Percentiles rank a stretch among this genome's conserved stretches.
Evolutionary conservation across 2,329 filamentous ascomycete genomes (phyloP).

Genomic region (Pezicula neosporulosa): DNA sequence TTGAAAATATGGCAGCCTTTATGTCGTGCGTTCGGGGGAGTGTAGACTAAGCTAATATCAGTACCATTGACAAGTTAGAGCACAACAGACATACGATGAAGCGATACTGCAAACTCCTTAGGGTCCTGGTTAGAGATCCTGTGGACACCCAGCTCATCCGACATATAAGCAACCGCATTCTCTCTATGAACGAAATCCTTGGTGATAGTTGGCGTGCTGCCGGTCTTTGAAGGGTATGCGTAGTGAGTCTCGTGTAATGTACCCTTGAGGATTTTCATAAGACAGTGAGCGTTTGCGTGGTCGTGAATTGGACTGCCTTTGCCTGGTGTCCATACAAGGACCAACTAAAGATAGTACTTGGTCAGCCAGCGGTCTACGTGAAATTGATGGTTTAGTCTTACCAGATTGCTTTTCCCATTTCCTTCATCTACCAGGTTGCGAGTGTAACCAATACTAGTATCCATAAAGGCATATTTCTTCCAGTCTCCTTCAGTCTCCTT

Average conservation of each 20-base stretch:
- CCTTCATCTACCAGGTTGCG: slow-evolving; percentile 87
- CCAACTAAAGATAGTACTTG: slow-evolving; percentile 50
- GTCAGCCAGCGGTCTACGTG: neutral
- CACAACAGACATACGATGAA: slow-evolving; percentile 58
- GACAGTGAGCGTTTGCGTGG: slow-evolving; percentile 79
- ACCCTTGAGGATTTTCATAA: slow-evolving; percentile 86
- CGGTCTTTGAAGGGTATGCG: slow-evolving; percentile 59
- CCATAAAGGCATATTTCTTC: slow-evolving; percentile 71
- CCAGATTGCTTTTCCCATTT: slow-evolving; percentile 62
- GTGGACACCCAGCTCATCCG: slow-evolving; percentile 84
- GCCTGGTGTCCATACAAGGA: slow-evolving; percentile 83
- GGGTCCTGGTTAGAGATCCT: slow-evolving; percentile 72
- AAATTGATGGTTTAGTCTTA: slow-evolving; percentile 25
- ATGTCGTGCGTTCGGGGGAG: slow-evolving; percentile 82
- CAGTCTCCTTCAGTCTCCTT: slow-evolving; percentile 73
- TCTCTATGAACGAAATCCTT: slow-evolving; percentile 65
- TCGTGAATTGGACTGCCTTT: slow-evolving; percentile 84
- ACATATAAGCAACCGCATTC: slow-evolving; percentile 85
- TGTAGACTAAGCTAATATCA: slow-evolving; percentile 56
- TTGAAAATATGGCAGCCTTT: slow-evolving; percentile 82
- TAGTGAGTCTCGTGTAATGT: slow-evolving; percentile 79
- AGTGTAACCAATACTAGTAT: slow-evolving; percentile 71
- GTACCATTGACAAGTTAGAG: no score
- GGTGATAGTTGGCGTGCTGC: slow-evolving; percentile 58
- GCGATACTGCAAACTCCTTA: slow-evolving; percentile 73